Conservation (phyloP, 2,329 filamentous ascomycete genomes). For the Pseudogymnoascus sp. region DNA sequence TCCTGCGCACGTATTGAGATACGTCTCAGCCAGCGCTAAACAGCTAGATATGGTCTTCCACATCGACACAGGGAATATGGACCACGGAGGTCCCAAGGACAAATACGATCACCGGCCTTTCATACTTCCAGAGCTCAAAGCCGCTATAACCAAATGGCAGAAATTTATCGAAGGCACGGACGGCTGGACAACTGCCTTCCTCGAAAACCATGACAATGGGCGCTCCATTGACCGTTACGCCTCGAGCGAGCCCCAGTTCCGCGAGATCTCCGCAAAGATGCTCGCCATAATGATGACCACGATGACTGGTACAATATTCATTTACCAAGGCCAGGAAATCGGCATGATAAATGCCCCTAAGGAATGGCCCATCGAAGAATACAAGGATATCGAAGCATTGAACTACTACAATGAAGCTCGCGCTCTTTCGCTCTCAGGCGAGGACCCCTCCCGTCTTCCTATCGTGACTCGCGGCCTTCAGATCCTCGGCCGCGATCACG, state of each 20-base stretch:
- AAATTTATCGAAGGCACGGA: slow-evolving; percentile 43
- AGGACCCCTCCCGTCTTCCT: neutral
- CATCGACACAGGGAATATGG: slow-evolving; percentile 47
- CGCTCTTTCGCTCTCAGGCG: slow-evolving; percentile 34
- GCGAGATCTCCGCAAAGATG: slow-evolving; percentile 37
- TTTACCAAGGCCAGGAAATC: slow-evolving; percentile 53
- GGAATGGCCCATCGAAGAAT: slow-evolving; percentile 41
- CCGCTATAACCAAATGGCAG: slow-evolving; percentile 41
- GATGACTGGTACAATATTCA: slow-evolving; percentile 46
- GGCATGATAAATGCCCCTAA: slow-evolving; percentile 50
- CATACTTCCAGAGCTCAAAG: slow-evolving; percentile 40
- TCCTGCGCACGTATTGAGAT: slow-evolving; percentile 46
- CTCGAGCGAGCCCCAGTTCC: slow-evolving; percentile 17
- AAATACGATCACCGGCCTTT: slow-evolving; percentile 39
- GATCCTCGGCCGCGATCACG: slow-evolving; percentile 54
- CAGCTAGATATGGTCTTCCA: slow-evolving; percentile 65
- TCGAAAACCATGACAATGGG: slow-evolving; percentile 56
- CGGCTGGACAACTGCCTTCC: slow-evolving; percentile 51
- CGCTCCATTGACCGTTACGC: slow-evolving; percentile 44
- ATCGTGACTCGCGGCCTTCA: slow-evolving; percentile 36
- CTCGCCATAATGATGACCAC: slow-evolving; percentile 41
- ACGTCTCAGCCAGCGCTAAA: slow-evolving; percentile 48
- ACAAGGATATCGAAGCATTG: slow-evolving; percentile 41
- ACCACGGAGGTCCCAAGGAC: slow-evolving; percentile 48
- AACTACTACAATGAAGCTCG: slow-evolving; percentile 41